These are phyloP conservation scores for Globisporangium nunn DNA, from an alignment of 352 stramenopile genomes.

Conservation along the genomic window DNA sequence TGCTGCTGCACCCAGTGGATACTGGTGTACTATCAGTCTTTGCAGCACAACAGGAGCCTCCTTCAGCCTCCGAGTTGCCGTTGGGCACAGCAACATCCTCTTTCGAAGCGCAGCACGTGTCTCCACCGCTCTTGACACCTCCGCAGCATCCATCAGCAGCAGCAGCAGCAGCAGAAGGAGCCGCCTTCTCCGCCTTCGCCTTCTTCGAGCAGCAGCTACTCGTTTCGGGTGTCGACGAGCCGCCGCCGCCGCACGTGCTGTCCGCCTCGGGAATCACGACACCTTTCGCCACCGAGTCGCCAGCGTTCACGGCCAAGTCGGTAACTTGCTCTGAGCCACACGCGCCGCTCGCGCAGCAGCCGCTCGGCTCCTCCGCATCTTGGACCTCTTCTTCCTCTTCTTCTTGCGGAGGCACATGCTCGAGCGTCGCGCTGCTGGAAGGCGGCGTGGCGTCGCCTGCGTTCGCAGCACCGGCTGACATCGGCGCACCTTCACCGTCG, in stretches of 20 bases:
- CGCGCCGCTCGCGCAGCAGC: background rate
- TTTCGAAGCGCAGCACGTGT: background rate
- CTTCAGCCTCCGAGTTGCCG: background rate
- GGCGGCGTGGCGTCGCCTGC: no score
- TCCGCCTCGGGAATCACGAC: background rate
- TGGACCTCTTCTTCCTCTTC: background rate
- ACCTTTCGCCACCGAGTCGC: background rate
- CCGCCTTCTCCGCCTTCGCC: background rate
- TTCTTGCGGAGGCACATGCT: background rate
- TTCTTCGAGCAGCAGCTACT: constrained; percentile 15
- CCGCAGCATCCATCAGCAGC: background rate
- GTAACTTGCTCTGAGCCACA: background rate
- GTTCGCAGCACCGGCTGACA: background rate
- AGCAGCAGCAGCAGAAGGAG: background rate
- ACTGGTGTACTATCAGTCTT: no score
- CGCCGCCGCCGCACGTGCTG: background rate
- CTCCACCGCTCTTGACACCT: background rate
- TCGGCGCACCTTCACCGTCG: background rate
- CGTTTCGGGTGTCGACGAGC: background rate
- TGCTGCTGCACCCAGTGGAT: no score
- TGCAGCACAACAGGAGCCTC: constrained; percentile 2
- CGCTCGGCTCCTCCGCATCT: background rate
- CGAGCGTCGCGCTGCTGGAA: background rate
- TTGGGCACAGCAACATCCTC: background rate
- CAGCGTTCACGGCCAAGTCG: background rate